phyloP scores from a whole-genome alignment of 345 rosid genomes.

The Populus nigra region DNA sequence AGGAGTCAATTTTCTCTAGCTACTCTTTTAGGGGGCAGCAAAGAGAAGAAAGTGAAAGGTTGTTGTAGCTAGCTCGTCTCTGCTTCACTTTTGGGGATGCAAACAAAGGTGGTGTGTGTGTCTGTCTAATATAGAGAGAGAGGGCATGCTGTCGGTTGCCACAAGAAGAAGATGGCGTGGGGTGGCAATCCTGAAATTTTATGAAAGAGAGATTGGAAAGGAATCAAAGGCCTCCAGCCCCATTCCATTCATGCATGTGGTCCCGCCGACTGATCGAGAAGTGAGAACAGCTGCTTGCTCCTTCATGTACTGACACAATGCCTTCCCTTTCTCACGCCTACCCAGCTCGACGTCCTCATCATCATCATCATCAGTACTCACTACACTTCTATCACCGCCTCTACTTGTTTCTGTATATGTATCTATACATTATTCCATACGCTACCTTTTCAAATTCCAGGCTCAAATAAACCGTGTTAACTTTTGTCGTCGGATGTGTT shows the following conservation, averaged over 20 bases:
- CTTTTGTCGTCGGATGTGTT: too few relatives aligned
- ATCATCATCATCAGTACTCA: background rate
- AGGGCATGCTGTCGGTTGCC: background rate
- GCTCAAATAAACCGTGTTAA: too few relatives aligned
- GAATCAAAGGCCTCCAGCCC: constrained; percentile 2
- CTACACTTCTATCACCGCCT: background rate
- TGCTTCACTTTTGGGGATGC: too few relatives aligned
- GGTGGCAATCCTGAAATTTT: too few relatives aligned
- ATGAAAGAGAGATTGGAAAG: background rate
- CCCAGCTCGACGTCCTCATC: background rate
- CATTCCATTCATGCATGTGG: constrained; percentile 30
- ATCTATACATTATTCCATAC: too few relatives aligned
- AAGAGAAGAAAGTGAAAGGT: constrained; percentile 11
- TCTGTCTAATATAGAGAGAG: constrained; percentile 1
- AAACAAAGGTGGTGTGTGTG: too few relatives aligned
- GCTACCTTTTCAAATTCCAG: too few relatives aligned
- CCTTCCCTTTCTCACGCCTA: constrained; percentile 34
- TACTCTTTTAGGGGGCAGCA: constrained; percentile 61
- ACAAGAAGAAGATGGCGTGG: background rate
- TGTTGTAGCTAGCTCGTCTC: background rate
- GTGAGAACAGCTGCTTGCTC: background rate
- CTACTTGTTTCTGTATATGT: background rate
- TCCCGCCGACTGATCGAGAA: constrained; percentile 7
- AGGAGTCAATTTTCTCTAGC: constrained; percentile 9
- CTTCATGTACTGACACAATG: constrained; percentile 24